A percentile compares a stretch with the other conserved stretches of the same genome.
Evolutionary conservation across 768 basidiomycete species (phyloP).

Genomic region (Tylopilus vinaceipallidus): DNA sequence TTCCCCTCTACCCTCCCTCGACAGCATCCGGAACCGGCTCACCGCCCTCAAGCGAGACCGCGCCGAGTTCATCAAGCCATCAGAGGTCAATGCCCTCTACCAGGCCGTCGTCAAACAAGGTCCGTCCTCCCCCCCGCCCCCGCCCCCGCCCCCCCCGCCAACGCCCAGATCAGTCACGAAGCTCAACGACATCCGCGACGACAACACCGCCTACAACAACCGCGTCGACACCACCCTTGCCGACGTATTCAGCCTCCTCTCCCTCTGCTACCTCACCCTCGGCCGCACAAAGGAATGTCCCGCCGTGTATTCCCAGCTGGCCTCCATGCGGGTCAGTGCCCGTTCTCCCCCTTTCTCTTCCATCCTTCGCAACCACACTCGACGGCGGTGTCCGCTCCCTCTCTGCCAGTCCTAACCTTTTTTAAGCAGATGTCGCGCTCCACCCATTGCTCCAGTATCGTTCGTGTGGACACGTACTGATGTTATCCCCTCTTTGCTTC

Average conservation of each 20-base stretch:
- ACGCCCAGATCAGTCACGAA: conserved; percentile 63
- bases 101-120: conserved; percentile 93
- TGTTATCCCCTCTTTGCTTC: conserved; percentile 22
- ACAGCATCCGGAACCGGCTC: conserved; percentile 90
- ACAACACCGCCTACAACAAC: conserved; percentile 74
- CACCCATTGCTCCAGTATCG: conserved; percentile 19
- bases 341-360: conserved; percentile 9
- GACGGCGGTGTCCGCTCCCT: conserved; percentile 10
- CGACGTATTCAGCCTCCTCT: conserved; percentile 93
- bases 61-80: conserved; percentile 87
- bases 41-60: conserved; percentile 93
- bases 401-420: conserved; percentile 24
- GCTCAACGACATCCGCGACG: conserved; percentile 87
- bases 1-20: conserved; percentile 27
- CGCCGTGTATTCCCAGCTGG: conserved; percentile 94
- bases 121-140: conserved; percentile 35
- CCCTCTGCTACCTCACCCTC: conserved; percentile 96
- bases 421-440: conserved; percentile 24
- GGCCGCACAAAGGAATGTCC: conserved; percentile 94
- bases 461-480: conserved; percentile 28
- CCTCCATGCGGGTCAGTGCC: conserved; percentile 87
- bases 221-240: conserved; percentile 92
- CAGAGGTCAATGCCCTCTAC: conserved; percentile 92
- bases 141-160: background rate
- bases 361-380: conserved; percentile 2